These are phyloP conservation scores for Globisporangium apiculatum DNA, from an alignment of 352 stramenopile genomes.

Conservation along the genomic window DNA sequence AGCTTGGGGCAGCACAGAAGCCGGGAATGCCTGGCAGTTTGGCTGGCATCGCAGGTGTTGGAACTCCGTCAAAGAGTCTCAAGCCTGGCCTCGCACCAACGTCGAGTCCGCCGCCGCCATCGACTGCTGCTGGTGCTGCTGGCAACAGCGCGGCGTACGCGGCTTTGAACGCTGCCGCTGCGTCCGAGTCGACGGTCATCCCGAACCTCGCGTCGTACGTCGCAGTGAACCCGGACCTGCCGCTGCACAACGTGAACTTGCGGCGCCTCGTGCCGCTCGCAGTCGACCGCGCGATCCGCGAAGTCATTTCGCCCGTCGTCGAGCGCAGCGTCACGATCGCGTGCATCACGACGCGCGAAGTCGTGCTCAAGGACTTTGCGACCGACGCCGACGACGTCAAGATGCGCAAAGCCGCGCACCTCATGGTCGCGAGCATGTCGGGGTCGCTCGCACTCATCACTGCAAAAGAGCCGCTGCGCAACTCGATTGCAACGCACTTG, in stretches of 20 bases:
- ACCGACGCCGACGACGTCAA: constrained; percentile 93
- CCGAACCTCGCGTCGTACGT: constrained; percentile 98
- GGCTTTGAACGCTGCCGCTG: constrained; percentile 21
- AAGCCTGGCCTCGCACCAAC: constrained; percentile 44
- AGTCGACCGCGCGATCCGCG: constrained; percentile 96
- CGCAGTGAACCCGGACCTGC: constrained; percentile 94
- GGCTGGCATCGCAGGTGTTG: constrained; percentile 4
- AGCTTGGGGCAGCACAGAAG: constrained; percentile 11
- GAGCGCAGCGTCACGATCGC: constrained; percentile 98
- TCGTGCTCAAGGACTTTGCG: constrained; percentile 99
- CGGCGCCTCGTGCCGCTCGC: constrained; percentile 95
- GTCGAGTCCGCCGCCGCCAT: constrained; percentile 32
- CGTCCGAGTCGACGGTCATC: constrained; percentile 94
- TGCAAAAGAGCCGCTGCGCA: constrained; percentile 95
- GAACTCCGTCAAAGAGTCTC: constrained; percentile 49
- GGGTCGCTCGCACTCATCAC: constrained; percentile 97
- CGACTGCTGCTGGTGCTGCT: background rate
- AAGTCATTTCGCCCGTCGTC: constrained; percentile 98
- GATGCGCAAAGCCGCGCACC: constrained; percentile 96
- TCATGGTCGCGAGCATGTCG: constrained; percentile 98
- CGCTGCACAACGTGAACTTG: constrained; percentile 91
- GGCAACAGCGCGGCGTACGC: constrained; percentile 17
- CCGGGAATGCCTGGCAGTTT: constrained; percentile 18
- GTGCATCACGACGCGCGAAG: constrained; percentile 96
- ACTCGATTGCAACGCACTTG: constrained; percentile 96